phyloP scores from a whole-genome alignment of 2,329 filamentous ascomycete species.

The Cladorrhinum sp. region DNA sequence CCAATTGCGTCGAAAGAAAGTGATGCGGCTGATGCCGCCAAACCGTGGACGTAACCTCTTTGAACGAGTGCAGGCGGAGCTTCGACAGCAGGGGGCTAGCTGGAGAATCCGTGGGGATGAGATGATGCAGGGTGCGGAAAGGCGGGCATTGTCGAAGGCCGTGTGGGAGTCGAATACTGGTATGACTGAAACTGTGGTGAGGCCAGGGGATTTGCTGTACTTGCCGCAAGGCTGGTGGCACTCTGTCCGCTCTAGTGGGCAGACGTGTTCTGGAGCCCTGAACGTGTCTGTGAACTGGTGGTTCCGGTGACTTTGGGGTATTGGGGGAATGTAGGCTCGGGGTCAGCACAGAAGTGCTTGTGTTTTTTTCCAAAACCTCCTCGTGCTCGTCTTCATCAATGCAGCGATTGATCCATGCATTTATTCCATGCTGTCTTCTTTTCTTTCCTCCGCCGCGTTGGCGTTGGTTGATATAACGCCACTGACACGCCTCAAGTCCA shows the following conservation, averaged over 20 bases:
- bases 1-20: slow-evolving; percentile 73
- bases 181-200: slow-evolving; percentile 53
- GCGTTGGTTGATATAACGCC: too few relatives aligned
- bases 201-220: slow-evolving; percentile 68
- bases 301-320: slow-evolving; percentile 56
- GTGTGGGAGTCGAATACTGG: slow-evolving; percentile 59
- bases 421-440: too few relatives aligned
- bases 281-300: slow-evolving; percentile 68
- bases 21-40: slow-evolving; percentile 68
- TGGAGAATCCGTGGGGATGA: slow-evolving; percentile 68
- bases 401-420: too few relatives aligned
- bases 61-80: slow-evolving; percentile 42
- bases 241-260: slow-evolving; percentile 65
- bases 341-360: too few relatives aligned
- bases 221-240: slow-evolving; percentile 88
- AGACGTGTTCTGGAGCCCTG: slow-evolving; percentile 31
- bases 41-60: slow-evolving; percentile 63
- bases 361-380: too few relatives aligned
- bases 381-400: too few relatives aligned
- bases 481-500: too few relatives aligned
- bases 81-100: slow-evolving; percentile 36
- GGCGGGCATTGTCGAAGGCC: slow-evolving; percentile 59
- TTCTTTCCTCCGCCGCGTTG: too few relatives aligned
- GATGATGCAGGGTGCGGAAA: slow-evolving; percentile 86
- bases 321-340: too few relatives aligned